phyloP scores from a whole-genome alignment of 306 rosid genomes.

The Senna siamea region DNA sequence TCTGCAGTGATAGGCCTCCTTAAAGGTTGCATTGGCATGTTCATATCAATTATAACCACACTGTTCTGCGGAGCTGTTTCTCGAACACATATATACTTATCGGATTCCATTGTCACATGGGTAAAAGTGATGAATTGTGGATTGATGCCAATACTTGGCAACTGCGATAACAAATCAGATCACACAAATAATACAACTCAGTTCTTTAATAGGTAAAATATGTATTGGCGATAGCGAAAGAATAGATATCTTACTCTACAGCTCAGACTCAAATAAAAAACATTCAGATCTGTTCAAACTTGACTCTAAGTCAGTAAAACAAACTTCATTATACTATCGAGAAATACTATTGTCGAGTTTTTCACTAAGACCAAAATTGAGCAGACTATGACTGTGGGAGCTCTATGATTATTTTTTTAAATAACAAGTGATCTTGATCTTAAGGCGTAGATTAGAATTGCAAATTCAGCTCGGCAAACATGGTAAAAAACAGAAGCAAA shows the following conservation, averaged over 20 bases:
- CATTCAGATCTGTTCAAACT: constrained; percentile 56
- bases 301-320: constrained; percentile 7
- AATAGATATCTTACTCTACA: constrained; percentile 21
- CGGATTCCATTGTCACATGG: constrained; percentile 97
- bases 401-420: not conserved
- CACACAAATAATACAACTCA: constrained; percentile 41
- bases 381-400: not conserved
- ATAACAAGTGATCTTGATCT: constrained; percentile 11
- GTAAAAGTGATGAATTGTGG: constrained; percentile 91
- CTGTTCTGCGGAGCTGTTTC: constrained; percentile 95
- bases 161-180: constrained; percentile 66
- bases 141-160: constrained; percentile 91
- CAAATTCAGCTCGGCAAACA: constrained; percentile 43
- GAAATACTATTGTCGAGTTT: constrained; percentile 11
- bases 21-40: constrained; percentile 88
- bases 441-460: constrained; percentile 5
- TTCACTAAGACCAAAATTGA: constrained; percentile 35
- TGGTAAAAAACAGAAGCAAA: not conserved
- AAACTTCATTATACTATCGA: constrained; percentile 33
- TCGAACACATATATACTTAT: constrained; percentile 91
- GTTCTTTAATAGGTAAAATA: not conserved
- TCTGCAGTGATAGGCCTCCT: constrained; percentile 98
- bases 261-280: constrained; percentile 42
- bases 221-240: constrained; percentile 26
- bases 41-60: constrained; percentile 91